Conservation (phyloP, 352 stramenopile species). For the Globisporangium nunn region DNA sequence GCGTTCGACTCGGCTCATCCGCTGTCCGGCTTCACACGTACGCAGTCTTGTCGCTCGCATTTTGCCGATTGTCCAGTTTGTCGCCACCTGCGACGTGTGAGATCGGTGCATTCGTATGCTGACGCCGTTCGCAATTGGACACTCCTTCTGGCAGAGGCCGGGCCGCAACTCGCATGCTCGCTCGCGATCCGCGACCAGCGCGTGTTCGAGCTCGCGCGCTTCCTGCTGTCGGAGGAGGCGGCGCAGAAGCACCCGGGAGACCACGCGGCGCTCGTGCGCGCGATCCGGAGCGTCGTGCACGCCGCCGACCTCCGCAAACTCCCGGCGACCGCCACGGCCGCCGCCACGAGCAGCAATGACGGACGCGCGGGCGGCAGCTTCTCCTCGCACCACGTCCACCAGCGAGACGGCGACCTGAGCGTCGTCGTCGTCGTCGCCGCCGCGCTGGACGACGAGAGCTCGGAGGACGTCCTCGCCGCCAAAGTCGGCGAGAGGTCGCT, state of each 20-base stretch:
- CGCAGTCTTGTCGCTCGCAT: too few relatives aligned
- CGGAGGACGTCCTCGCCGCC: not conserved
- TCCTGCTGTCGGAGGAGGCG: slow-evolving; percentile 5
- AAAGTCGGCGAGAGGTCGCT: not conserved
- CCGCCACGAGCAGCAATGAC: not conserved
- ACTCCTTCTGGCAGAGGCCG: not conserved
- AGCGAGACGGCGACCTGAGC: not conserved
- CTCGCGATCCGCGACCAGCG: slow-evolving; percentile 4
- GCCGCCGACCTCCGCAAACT: too few relatives aligned
- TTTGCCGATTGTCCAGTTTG: not conserved
- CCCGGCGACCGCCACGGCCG: too few relatives aligned
- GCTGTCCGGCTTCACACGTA: not conserved
- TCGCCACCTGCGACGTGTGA: not conserved
- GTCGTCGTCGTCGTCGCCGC: not conserved
- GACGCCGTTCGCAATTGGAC: not conserved
- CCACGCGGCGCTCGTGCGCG: slow-evolving; percentile 1
- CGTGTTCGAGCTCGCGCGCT: slow-evolving; percentile 1
- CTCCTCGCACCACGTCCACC: not conserved
- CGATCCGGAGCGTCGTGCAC: not conserved
- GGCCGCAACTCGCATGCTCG: not conserved
- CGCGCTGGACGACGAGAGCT: not conserved
- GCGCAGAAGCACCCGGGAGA: not conserved
- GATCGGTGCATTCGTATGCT: not conserved
- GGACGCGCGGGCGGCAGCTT: not conserved
- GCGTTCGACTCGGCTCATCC: not conserved